Evolutionary conservation across 768 basidiomycete species (phyloP).

Genomic region (Russula foetens): DNA sequence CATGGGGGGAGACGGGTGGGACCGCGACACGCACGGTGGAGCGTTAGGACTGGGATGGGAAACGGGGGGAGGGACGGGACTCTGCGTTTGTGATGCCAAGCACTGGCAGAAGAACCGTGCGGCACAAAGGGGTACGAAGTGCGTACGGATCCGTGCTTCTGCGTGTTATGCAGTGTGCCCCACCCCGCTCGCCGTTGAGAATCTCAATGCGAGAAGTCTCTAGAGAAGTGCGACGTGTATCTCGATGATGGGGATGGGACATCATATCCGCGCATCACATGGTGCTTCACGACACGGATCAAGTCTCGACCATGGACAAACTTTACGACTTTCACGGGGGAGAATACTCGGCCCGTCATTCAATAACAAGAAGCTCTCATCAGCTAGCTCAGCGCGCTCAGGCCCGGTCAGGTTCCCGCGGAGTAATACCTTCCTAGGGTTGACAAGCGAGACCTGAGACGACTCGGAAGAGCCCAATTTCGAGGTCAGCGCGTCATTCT

Average conservation of each 20-base stretch:
- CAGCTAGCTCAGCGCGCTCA: background rate
- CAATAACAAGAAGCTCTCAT: background rate
- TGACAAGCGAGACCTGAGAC: background rate
- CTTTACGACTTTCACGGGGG: background rate
- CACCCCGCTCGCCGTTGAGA: background rate
- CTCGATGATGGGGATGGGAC: background rate
- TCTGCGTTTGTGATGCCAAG: background rate
- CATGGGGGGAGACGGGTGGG: too few relatives aligned
- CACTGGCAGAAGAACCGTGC: background rate
- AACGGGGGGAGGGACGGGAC: too few relatives aligned
- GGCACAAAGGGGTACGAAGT: background rate
- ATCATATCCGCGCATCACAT: background rate
- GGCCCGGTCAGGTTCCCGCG: background rate
- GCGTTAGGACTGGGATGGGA: background rate
- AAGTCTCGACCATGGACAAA: background rate
- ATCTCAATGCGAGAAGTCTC: background rate
- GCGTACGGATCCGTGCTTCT: background rate
- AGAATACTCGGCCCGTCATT: background rate
- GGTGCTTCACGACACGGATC: background rate
- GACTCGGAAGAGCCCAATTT: background rate
- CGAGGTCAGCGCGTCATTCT: background rate
- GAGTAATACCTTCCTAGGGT: background rate
- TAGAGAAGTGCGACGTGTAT: background rate
- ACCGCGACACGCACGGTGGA: background rate
- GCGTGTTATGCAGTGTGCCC: background rate